These are phyloP conservation scores for Tolypocladium tundrense DNA, from an alignment of 2,329 filamentous ascomycete genomes.

Conservation along the genomic window DNA sequence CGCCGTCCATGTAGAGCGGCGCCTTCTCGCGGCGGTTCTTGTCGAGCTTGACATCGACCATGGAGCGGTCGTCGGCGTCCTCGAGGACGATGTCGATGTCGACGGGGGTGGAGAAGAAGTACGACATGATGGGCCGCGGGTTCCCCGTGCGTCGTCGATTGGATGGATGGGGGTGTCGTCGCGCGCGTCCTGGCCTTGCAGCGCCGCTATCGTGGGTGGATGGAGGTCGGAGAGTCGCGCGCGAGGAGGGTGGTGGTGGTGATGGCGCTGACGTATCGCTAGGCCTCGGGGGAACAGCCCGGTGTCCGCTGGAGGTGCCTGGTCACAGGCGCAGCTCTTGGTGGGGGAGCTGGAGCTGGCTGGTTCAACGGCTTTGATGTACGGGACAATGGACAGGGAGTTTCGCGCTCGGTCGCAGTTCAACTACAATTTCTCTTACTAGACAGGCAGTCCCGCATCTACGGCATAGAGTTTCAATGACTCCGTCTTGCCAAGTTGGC, in stretches of 20 bases:
- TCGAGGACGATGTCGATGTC: slow-evolving; percentile 98
- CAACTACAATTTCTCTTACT: neutral
- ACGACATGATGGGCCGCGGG: slow-evolving; percentile 58
- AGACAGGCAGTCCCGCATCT: neutral
- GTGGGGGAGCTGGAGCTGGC: neutral
- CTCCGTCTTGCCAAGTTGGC: neutral
- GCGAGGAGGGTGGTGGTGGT: slow-evolving; percentile 2
- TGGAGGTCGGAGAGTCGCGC: neutral
- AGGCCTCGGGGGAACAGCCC: neutral
- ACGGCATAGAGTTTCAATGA: neutral
- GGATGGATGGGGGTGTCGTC: neutral
- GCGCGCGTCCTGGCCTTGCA: neutral
- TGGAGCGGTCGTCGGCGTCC: slow-evolving; percentile 84
- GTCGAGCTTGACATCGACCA: slow-evolving; percentile 96
- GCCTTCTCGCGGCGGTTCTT: slow-evolving; percentile 97
- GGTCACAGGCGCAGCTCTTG: neutral
- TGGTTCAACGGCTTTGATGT: neutral
- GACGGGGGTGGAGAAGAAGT: slow-evolving; percentile 95
- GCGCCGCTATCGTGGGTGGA: neutral
- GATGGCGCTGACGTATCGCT: slow-evolving; percentile 23
- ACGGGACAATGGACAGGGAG: neutral
- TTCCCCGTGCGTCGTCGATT: neutral
- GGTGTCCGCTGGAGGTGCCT: neutral
- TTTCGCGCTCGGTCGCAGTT: neutral
- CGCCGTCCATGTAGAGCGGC: slow-evolving; percentile 93